Evolutionary conservation across 805 yeast genomes (phyloP), one percentile per base, ranked within the genome.

Genomic region (Zygotorulaspora chibaensis): DNA sequence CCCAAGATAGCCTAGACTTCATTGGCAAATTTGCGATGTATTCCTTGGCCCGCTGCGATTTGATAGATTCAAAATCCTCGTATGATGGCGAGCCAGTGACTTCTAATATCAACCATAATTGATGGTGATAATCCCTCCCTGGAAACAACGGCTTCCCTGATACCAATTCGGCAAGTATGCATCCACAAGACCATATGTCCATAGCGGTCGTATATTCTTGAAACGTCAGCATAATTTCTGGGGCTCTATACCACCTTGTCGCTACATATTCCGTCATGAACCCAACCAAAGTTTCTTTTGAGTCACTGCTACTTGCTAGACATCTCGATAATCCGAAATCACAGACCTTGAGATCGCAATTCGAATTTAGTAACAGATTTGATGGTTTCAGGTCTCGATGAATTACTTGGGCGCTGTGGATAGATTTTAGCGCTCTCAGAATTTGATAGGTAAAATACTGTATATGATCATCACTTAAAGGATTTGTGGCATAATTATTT

Each of bases 211-310:
- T 77, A 53, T 85, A 85, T 56, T 81, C 82, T 34, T 85, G 81
- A 48, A 77, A 74, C 1, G 87, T 79, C 23, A 85, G 66, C 91
- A 85, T 85, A 46, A 85, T 83, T 62, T 85, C 93, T 0, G 91
- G 91, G 0, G 91, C 91, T 43, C 93, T 68, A 61, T 85, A 85
- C 91, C 91, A 85, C 55, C 93, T 70, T 8, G 93, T 85, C 2
- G 91, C 91, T 3, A 85, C 93, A 54, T 85, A 85, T 59, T 85
- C 91, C 0, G 91, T 85, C 69, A 84, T 70, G 52, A 76, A 75
- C 0, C 83, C 76, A 30, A 75, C 70, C 48, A 72, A 59, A 37
- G 72, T 70, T 51, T 74, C 76, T 44, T 71, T 61, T 31, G 80
- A 73, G 35, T 59, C 58, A 12, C 58, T 54, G 40, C 63, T 59